Base-by-base conservation (phyloP, 139 green algal genomes). In the Penium margaritaceum region DNA sequence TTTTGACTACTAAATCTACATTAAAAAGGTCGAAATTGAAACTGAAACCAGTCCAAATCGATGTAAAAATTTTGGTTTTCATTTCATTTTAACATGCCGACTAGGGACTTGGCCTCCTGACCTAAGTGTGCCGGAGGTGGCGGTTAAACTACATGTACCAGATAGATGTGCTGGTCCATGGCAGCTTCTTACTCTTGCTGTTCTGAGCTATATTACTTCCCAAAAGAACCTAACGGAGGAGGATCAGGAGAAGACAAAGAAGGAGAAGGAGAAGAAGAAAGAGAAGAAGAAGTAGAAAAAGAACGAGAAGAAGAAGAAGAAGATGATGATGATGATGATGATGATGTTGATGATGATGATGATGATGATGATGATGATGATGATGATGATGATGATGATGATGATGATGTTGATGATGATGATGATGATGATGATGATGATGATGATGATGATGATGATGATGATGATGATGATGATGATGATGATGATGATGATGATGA, bases 281-380 rank as follows among this genome's bases (percentile, higher is more conserved):
- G 55, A 65, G 55, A 12, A 65, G 55, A 12, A 65, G 55, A 12
- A 65, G 32, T 7, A 65, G 32, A 12, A 65, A 12, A n/a, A 57
- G 55, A 43, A 12, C 9, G 12, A 12, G 55, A 65, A 12, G 55
- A 37, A 12, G 55, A 65, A 12, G 55, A 65, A 12, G 55, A 43
- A 12, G 55, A 65, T 24, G 55, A 65, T 7, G 55, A 65, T 7
- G 32, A 65, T 7, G 32, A 65, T 7, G 32, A 65, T 7, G 32
- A 65, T 7, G 32, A 65, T 7, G 32, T 24, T 7, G 32, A 65
- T 7, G 32, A 65, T 7, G 32, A 65, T 7, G 32, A 65, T 7
- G 32, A 65, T 7, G 32, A 65, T 7, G 32, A 65, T 7, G 32
- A 65, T 7, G 32, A 65, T 7, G 32, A 65, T 7, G 32, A 65